Conservation (phyloP, 2,329 filamentous ascomycete genomes). For the Stagonosporopsis vannaccii region DNA sequence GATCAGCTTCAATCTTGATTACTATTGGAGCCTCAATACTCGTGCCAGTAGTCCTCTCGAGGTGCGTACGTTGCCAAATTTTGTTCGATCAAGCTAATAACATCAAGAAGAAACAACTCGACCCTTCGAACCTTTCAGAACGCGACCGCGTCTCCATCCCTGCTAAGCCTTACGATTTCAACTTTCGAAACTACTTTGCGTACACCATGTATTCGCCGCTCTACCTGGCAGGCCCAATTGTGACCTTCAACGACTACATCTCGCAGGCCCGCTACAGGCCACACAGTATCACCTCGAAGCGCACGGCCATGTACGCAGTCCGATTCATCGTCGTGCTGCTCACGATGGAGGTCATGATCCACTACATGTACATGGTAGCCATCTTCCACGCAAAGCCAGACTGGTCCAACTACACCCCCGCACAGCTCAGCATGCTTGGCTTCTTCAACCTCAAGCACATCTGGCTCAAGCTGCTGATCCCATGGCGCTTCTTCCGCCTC, state of each 20-base stretch:
- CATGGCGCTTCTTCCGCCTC: conserved; percentile 98
- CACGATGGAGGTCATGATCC: conserved; percentile 83
- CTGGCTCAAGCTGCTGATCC: conserved; percentile 95
- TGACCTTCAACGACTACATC: conserved; percentile 98
- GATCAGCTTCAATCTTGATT: conserved; percentile 96
- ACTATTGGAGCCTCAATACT: conserved; percentile 85
- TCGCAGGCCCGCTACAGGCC: conserved; percentile 79
- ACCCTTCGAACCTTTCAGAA: conserved; percentile 86
- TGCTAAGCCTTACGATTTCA: conserved; percentile 74
- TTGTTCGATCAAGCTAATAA: conserved; percentile 62
- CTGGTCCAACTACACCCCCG: conserved; percentile 84
- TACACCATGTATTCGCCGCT: conserved; percentile 92
- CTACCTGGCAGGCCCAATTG: conserved; percentile 89
- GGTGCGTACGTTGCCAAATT: conserved; percentile 63
- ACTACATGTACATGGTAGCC: conserved; percentile 92
- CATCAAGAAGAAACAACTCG: conserved; percentile 95
- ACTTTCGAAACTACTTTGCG: conserved; percentile 85
- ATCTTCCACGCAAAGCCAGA: conserved; percentile 82
- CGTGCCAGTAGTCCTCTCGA: conserved; percentile 72
- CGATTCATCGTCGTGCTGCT: conserved; percentile 83
- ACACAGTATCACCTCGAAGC: conserved; percentile 71
- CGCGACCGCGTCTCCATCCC: conserved; percentile 82
- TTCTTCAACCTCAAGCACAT: conserved; percentile 97
- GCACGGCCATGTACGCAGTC: conserved; percentile 81
- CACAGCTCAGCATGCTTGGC: conserved; percentile 87